Percentiles rank a stretch among this genome's conserved stretches.
These are phyloP conservation scores for Pseudogymnoascus sp. DNA, from an alignment of 2,329 filamentous ascomycete genomes.

Conservation along the genomic window DNA sequence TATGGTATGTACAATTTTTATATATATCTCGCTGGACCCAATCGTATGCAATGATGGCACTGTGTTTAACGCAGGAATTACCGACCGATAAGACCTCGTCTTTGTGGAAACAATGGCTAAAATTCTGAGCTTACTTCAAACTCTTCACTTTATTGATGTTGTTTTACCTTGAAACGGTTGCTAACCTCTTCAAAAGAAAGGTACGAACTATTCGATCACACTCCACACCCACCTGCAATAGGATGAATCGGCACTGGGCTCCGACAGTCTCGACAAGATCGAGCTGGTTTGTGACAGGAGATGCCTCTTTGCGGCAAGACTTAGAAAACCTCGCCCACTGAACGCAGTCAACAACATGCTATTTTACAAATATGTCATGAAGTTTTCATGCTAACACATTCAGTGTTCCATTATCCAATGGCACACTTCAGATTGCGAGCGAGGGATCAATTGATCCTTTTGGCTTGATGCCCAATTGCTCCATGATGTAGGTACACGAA, in stretches of 20 bases:
- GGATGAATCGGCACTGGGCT: slow-evolving; percentile 98
- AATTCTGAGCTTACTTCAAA: slow-evolving; percentile 59
- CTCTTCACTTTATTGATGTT: slow-evolving; percentile 16
- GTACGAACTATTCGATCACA: slow-evolving; percentile 7
- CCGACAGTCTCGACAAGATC: slow-evolving; percentile 58
- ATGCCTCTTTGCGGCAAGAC: slow-evolving; percentile 88
- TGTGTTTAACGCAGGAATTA: slow-evolving; percentile 48
- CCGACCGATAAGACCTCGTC: slow-evolving; percentile 69
- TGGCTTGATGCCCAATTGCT: slow-evolving; percentile 18
- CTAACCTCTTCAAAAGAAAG: slow-evolving; percentile 3
- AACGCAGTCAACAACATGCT: slow-evolving; percentile 37
- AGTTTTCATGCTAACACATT: background rate
- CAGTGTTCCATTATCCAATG: background rate
- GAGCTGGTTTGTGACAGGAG: slow-evolving; percentile 63
- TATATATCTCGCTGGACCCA: background rate
- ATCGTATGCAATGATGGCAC: slow-evolving; percentile 4
- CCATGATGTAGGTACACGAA: slow-evolving; percentile 20
- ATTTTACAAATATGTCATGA: slow-evolving; percentile 4
- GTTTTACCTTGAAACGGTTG: background rate
- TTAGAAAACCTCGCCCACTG: slow-evolving; percentile 99
- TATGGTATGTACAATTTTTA: background rate
- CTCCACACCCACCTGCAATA: slow-evolving; percentile 29
- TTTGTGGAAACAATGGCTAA: slow-evolving; percentile 82
- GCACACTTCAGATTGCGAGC: background rate
- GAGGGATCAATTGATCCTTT: background rate